A percentile compares a stretch with the other conserved stretches of the same genome.
These are phyloP conservation scores for Nicotiana paniculata DNA, from an alignment of 257 asterid species.

Conservation along the genomic window DNA sequence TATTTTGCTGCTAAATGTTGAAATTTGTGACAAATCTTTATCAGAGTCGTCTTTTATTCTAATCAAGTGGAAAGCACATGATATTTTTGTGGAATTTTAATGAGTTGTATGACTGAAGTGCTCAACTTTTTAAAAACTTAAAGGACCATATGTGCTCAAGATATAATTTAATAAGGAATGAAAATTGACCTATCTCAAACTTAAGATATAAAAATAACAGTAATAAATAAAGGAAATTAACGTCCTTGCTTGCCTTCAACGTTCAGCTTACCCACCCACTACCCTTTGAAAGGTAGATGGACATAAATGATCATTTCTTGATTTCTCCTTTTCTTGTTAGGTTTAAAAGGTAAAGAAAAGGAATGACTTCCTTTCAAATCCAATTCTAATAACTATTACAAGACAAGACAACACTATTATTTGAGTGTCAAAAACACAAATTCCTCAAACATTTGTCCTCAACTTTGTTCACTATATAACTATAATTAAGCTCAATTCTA, in stretches of 20 bases:
- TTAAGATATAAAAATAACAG: no score
- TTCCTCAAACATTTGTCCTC: background rate
- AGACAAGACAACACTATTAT: background rate
- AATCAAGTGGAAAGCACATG: no score
- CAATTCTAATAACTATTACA: background rate
- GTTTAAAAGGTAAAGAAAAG: background rate
- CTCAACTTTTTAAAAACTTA: no score
- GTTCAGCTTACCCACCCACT: conserved; percentile 14
- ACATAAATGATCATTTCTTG: conserved; percentile 1
- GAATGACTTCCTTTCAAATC: background rate
- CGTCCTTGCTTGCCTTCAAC: conserved; percentile 10
- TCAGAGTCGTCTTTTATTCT: no score
- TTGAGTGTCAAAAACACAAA: background rate
- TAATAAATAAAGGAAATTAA: background rate
- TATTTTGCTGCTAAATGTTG: no score
- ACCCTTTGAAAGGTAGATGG: background rate
- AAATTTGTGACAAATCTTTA: no score
- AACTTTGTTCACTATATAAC: background rate
- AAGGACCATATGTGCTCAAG: no score
- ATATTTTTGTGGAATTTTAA: no score
- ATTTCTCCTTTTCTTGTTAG: conserved; percentile 6
- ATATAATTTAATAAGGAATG: no score
- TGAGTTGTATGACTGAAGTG: no score
- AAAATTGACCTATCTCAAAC: no score
- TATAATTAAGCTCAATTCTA: conserved; percentile 6